Evolutionary conservation across 2,329 filamentous ascomycete species (phyloP), one percentile per base, ranked within the genome.

Genomic region (Ophiostoma tasmaniense): DNA sequence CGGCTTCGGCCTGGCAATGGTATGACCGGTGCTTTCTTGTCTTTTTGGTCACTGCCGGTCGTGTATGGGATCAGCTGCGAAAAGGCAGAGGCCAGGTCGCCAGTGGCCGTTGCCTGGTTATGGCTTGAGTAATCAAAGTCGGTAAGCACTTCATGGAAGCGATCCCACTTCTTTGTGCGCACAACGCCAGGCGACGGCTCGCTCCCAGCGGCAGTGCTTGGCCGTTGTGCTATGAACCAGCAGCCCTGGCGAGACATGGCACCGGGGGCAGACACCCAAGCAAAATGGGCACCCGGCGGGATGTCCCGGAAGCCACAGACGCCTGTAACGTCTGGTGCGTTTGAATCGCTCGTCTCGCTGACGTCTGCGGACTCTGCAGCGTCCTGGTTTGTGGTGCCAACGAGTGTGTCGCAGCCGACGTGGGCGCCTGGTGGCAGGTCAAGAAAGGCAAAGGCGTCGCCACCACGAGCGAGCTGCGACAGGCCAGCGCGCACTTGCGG

Each of bases 271-370:
- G 85, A 80, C 35, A 84, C 81, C 85, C 86, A 89, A 69, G 88
- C 78, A 70, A 89, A 83, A 74, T 89, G 87, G 17, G 82, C 75
- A 0, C 87, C 87, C 0, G 79, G 74, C 0, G 85, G 84, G 33
- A 89, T 78, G 68, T 85, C 80, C 28, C 81, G 81, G 69, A 89
- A 79, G 25, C 87, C 87, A 8, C 78, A 77, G 72, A 88, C 85
- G 17, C 72, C 55, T 13, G 30, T 64, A 8, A 33, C 20, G 6
- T 59, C 30, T 14, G 25, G 52, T 22, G 20, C 20, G 13, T 17
- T n/a, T 28, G n/a, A 42, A 13, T 28, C 17, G 3, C 37, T 25
- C 22, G 37, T 1, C 64, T 45, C 42, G 17, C 20, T 45, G 6
- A 4, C n/a, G 4, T 25, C 20, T 3, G 28, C 4, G 10, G 14